Base-by-base conservation (phyloP, 257 asterid species). In the Solanum chaucha region DNA sequence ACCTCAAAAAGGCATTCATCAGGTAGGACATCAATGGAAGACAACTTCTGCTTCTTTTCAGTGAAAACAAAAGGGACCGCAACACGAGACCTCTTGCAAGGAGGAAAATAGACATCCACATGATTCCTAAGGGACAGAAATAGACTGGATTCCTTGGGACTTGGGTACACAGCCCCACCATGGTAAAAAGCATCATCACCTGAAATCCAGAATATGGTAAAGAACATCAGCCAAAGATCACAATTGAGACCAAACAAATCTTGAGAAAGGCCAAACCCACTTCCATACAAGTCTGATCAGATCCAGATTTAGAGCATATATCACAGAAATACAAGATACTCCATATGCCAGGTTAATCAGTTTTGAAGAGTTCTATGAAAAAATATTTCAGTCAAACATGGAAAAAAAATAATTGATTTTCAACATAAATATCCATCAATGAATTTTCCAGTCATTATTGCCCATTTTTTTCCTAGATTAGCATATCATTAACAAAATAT, bases 1-100 rank as follows among this genome's bases (percentile, higher is more conserved):
- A 97, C 87, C 98, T 96, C 99, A 51, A 94, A 97, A 82, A 96
- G 98, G 91, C 98, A 97, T 92, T 95, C 99, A 86, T 97, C 98
- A 10, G 99, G 99, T 51, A 97, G 98, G 89, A 92, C 90, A 81
- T 97, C 99, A 38, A 97, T 95, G 13, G 98, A 95, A 65, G 97
- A 92, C 86, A 67, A 90, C 80, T 73, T 86, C 88, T 90, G 93
- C 15, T 88, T 85, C 86, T 90, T 87, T 81, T 75, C 89, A 32
- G 87, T 86, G 87, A 94, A 90, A 72, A 96, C 82, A 68, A 92
- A 92, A 2, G 99, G 98, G 77, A 94, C 98, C 59, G 86, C 90
- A 91, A 96, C 65, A 30, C 98, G 98, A 89, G 98, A 94, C 88
- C 98, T 93, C 93, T 97, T 97, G 87, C 95, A 87, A 46, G 92